These are phyloP conservation scores for Malbranchea zuffiana DNA, from an alignment of 2,329 filamentous ascomycete species.

Conservation along the genomic window DNA sequence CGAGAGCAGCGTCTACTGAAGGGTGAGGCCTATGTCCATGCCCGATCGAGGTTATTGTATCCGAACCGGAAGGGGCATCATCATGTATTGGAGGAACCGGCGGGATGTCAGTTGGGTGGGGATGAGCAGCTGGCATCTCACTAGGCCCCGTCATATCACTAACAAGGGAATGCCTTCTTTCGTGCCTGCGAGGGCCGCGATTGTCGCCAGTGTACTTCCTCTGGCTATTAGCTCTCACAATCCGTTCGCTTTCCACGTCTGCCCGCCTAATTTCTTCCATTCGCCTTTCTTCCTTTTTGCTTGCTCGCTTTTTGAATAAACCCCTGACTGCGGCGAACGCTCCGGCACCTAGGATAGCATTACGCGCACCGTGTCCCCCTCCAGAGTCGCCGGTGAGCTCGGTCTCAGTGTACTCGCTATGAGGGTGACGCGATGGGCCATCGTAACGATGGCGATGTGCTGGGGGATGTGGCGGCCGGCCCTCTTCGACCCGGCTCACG, in stretches of 20 bases:
- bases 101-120: slow-evolving; percentile 27
- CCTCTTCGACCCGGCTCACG: slow-evolving; percentile 41
- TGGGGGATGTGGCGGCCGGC: slow-evolving; percentile 36
- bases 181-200: slow-evolving; percentile 10
- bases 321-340: slow-evolving; percentile 50
- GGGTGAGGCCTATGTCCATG: slow-evolving; percentile 16
- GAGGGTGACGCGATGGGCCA: slow-evolving; percentile 23
- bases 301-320: slow-evolving; percentile 50
- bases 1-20: slow-evolving; percentile 21
- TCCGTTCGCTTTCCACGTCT: slow-evolving; percentile 43
- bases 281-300: slow-evolving; percentile 38
- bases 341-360: slow-evolving; percentile 55
- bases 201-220: slow-evolving; percentile 41
- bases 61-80: slow-evolving; percentile 27
- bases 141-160: slow-evolving; percentile 26
- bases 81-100: slow-evolving; percentile 32
- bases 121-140: slow-evolving; percentile 23
- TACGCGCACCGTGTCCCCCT: slow-evolving; percentile 42
- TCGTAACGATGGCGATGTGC: slow-evolving; percentile 24
- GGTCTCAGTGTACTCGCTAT: slow-evolving; percentile 29
- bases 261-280: slow-evolving; percentile 32
- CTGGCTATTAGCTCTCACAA: slow-evolving; percentile 44
- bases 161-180: slow-evolving; percentile 15
- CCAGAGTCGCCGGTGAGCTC: slow-evolving; percentile 33
- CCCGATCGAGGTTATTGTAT: slow-evolving; percentile 21